A percentile compares a stretch with the other conserved stretches of the same genome.
phyloP scores from a whole-genome alignment of 2,329 filamentous ascomycete genomes.

The Aspergillus glaucus region DNA sequence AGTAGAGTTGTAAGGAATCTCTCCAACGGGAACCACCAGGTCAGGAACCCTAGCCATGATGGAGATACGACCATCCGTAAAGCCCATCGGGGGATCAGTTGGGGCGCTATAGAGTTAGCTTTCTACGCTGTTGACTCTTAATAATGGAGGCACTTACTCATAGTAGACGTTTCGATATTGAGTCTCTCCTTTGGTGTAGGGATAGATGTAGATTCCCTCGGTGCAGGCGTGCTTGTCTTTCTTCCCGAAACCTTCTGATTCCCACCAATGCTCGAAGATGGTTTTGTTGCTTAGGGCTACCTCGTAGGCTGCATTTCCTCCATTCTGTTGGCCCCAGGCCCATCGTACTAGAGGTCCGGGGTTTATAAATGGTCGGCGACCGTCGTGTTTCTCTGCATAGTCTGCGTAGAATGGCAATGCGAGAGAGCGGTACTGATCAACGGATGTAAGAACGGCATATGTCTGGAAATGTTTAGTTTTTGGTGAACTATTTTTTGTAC shows the following conservation, averaged over 20 bases:
- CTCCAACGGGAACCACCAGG: slow-evolving; percentile 39
- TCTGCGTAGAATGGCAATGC: slow-evolving; percentile 42
- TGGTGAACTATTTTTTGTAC: slow-evolving; percentile 28
- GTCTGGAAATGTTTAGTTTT: slow-evolving; percentile 40
- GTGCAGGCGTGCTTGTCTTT: too few species aligned
- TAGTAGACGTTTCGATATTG: too few species aligned
- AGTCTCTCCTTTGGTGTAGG: slow-evolving; percentile 29
- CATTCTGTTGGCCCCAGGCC: slow-evolving; percentile 32
- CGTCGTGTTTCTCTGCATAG: slow-evolving; percentile 42
- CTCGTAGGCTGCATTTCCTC: slow-evolving; percentile 27
- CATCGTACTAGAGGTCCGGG: slow-evolving; percentile 45
- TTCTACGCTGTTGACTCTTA: too few species aligned
- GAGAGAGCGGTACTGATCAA: too few species aligned
- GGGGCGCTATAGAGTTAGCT: slow-evolving; percentile 27
- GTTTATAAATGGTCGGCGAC: slow-evolving; percentile 45
- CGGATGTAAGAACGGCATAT: too few species aligned
- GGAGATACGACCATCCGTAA: slow-evolving; percentile 29
- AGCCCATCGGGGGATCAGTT: slow-evolving; percentile 45
- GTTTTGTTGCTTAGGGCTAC: slow-evolving; percentile 47
- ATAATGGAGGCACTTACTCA: too few species aligned
- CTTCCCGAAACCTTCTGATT: too few species aligned
- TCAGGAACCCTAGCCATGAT: slow-evolving; percentile 35
- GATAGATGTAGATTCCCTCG: slow-evolving; percentile 14
- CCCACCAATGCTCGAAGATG: slow-evolving; percentile 39
- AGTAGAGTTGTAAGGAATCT: slow-evolving; percentile 24